A percentile compares a stretch with the other conserved stretches of the same genome.
Evolutionary conservation across 352 stramenopile species (phyloP).

Genomic region (Globisporangium spinosum): DNA sequence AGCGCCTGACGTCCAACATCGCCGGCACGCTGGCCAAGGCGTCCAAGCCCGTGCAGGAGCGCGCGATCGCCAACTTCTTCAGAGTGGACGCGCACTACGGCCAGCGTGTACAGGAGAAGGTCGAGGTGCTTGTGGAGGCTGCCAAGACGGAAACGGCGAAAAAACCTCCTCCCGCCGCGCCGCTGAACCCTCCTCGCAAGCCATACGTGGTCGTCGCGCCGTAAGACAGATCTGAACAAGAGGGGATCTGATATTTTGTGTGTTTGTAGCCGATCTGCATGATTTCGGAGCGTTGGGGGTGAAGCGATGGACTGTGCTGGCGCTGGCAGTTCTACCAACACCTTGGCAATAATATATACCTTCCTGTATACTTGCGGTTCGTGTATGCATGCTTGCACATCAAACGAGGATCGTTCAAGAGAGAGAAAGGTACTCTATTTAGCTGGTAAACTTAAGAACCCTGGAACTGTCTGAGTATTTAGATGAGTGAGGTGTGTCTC

Average conservation of each 20-base stretch:
- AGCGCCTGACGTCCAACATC: slow-evolving; percentile 87
- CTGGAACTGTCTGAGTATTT: too few relatives aligned
- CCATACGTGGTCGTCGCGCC: slow-evolving; percentile 43
- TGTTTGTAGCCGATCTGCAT: background rate
- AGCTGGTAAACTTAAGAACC: too few relatives aligned
- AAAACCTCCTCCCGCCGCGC: slow-evolving; percentile 21
- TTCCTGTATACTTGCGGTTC: too few relatives aligned
- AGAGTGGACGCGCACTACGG: slow-evolving; percentile 86
- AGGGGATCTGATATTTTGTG: background rate
- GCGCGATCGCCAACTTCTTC: slow-evolving; percentile 87
- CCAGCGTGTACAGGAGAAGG: slow-evolving; percentile 71
- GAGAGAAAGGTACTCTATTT: too few relatives aligned
- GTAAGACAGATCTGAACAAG: slow-evolving; percentile 18
- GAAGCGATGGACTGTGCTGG: background rate
- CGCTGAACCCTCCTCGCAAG: slow-evolving; percentile 60
- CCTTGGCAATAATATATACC: too few relatives aligned
- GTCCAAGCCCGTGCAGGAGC: slow-evolving; percentile 70
- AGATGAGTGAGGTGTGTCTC: too few relatives aligned
- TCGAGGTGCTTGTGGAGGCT: slow-evolving; percentile 34
- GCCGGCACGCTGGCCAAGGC: slow-evolving; percentile 80
- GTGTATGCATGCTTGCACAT: too few relatives aligned
- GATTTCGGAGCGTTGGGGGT: background rate
- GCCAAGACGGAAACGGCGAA: slow-evolving; percentile 7
- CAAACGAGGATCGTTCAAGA: too few relatives aligned
- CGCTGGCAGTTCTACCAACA: too few relatives aligned